These are phyloP conservation scores for Letharia lupina DNA, from an alignment of 495 filamentous ascomycete genomes.

Conservation along the genomic window DNA sequence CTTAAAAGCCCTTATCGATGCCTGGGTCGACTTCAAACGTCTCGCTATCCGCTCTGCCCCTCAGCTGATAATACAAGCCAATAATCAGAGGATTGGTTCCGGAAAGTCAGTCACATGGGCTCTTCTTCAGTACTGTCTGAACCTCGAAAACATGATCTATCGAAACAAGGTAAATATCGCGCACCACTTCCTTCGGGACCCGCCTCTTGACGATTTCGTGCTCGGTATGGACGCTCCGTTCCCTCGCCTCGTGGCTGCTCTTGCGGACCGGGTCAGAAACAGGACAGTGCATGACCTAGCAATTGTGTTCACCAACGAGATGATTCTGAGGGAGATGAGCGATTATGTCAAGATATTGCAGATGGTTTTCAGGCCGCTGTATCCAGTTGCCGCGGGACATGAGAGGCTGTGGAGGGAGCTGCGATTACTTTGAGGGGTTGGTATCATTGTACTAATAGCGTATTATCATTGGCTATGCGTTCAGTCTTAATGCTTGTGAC, in stretches of 20 bases:
- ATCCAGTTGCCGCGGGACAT: background rate
- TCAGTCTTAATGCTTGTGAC: too few species aligned
- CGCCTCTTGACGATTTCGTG: background rate
- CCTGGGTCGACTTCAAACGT: slow-evolving; percentile 5
- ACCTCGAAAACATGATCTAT: slow-evolving; percentile 2
- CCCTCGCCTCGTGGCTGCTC: slow-evolving; percentile 3
- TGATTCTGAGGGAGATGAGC: slow-evolving; percentile 7
- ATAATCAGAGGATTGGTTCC: background rate
- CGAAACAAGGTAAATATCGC: background rate
- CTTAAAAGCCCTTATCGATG: background rate
- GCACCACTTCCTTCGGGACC: slow-evolving; percentile 4
- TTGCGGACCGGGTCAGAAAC: slow-evolving; percentile 9
- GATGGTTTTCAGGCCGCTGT: background rate
- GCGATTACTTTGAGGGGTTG: background rate
- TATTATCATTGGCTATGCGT: too few species aligned
- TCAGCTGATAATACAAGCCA: background rate
- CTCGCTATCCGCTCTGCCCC: background rate
- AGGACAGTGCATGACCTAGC: background rate
- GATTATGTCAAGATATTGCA: slow-evolving; percentile 1
- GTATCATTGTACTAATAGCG: too few species aligned
- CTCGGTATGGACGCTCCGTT: background rate
- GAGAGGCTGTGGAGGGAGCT: slow-evolving; percentile 1
- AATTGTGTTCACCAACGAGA: slow-evolving; percentile 5
- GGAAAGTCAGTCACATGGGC: slow-evolving; percentile 4
- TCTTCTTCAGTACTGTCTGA: slow-evolving; percentile 6